Conservation (phyloP, 1,284 basidiomycete genomes). For the Tausonia pullulans region DNA sequence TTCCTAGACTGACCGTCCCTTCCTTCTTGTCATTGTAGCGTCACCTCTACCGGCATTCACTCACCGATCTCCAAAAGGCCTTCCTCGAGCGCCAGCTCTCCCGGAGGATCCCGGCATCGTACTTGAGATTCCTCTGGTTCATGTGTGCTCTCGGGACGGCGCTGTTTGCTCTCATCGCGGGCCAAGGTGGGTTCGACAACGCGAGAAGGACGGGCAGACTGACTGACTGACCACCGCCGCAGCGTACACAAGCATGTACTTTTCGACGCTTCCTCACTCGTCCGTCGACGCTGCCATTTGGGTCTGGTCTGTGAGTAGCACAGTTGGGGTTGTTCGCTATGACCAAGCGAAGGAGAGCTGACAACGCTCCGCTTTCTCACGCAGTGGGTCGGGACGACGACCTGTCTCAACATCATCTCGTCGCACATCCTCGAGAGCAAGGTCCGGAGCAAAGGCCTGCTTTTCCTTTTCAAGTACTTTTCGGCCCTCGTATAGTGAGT, state of each 20-base stretch:
- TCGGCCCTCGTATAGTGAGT: conserved; percentile 37
- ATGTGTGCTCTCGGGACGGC: conserved; percentile 42
- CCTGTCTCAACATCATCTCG: conserved; percentile 33
- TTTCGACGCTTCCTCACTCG: conserved; percentile 44
- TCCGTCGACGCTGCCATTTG: conserved; percentile 45
- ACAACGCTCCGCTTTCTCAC: no score
- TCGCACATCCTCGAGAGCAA: conserved; percentile 42
- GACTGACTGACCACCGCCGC: background rate
- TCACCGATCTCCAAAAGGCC: conserved; percentile 9
- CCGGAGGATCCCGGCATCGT: conserved; percentile 41
- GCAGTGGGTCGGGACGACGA: background rate
- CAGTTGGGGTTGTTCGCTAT: conserved; percentile 8
- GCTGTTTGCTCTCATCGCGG: conserved; percentile 43
- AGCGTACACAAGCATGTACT: conserved; percentile 43
- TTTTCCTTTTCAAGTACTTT: conserved; percentile 43
- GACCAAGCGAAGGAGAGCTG: no score
- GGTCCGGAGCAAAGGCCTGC: conserved; percentile 41
- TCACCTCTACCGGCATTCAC: conserved; percentile 7
- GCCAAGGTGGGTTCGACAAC: conserved; percentile 34
- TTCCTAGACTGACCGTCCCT: background rate
- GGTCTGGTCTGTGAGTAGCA: conserved; percentile 37
- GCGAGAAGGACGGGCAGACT: no score
- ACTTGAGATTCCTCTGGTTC: conserved; percentile 47
- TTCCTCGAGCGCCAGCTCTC: conserved; percentile 39
- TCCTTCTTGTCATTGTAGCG: background rate